A percentile compares a stretch with the other conserved stretches of the same genome.
Conservation (phyloP, 768 basidiomycete species). For the Myochromella boudieri region DNA sequence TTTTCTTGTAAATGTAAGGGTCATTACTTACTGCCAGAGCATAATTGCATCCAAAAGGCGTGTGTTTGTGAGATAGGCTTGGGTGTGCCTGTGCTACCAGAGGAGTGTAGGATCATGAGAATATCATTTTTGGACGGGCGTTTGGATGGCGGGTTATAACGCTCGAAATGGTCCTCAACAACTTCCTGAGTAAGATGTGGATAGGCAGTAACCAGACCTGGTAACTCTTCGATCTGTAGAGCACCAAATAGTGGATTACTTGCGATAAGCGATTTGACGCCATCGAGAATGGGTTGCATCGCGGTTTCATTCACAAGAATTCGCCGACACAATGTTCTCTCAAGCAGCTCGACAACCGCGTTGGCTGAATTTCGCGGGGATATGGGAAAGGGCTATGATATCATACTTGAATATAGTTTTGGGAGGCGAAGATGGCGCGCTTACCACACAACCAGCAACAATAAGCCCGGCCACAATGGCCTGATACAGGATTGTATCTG, state of each 20-base stretch:
- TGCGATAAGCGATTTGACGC: conserved; percentile 14
- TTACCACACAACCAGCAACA: conserved; percentile 33
- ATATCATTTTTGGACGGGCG: conserved; percentile 12
- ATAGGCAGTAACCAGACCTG: conserved; percentile 3
- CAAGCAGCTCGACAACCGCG: conserved; percentile 32
- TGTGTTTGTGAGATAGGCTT: conserved; percentile 30
- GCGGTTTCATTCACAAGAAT: conserved; percentile 28
- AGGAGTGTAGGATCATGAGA: conserved; percentile 32
- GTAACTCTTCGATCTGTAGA: conserved; percentile 2
- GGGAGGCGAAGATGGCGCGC: conserved; percentile 8
- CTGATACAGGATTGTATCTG: conserved; percentile 39
- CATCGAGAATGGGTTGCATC: conserved; percentile 20
- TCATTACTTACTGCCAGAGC: no score
- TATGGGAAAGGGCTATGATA: conserved; percentile 37
- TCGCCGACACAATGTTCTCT: conserved; percentile 27
- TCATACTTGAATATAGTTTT: background rate
- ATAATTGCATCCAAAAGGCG: conserved; percentile 18
- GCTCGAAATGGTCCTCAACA: conserved; percentile 5
- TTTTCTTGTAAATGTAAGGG: background rate
- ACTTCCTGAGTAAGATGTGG: conserved; percentile 12
- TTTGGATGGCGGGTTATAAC: conserved; percentile 1
- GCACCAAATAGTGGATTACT: background rate
- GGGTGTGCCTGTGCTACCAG: conserved; percentile 37
- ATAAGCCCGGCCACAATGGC: conserved; percentile 37
- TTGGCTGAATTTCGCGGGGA: conserved; percentile 25